phyloP scores from a whole-genome alignment of 495 filamentous ascomycete genomes.

The Chaetomium cochliodes region DNA sequence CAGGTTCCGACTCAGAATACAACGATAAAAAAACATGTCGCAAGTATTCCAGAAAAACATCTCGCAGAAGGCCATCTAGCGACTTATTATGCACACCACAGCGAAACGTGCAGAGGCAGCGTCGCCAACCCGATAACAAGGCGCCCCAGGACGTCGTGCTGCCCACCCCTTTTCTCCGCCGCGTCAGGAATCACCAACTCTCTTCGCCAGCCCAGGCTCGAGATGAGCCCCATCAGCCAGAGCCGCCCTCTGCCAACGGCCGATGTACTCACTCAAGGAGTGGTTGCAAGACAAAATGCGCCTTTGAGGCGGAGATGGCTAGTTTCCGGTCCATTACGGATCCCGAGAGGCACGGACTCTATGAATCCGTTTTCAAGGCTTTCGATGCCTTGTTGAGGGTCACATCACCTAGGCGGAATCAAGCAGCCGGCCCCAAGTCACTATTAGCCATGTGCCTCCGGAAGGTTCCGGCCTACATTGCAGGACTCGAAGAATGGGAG shows the following conservation, averaged over 20 bases:
- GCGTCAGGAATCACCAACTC: slow-evolving; percentile 26
- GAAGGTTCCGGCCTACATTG: slow-evolving; percentile 63
- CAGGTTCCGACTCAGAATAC: slow-evolving; percentile 21
- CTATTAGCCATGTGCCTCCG: slow-evolving; percentile 65
- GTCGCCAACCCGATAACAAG: slow-evolving; percentile 19
- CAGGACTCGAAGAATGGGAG: slow-evolving; percentile 56
- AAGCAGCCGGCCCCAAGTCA: slow-evolving; percentile 39
- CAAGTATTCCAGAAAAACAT: slow-evolving; percentile 31
- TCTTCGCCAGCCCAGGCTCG: slow-evolving; percentile 22
- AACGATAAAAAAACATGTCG: slow-evolving; percentile 21
- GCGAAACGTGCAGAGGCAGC: slow-evolving; percentile 12
- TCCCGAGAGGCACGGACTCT: slow-evolving; percentile 20
- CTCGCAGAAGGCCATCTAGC: slow-evolving; percentile 13
- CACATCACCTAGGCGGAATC: slow-evolving; percentile 32
- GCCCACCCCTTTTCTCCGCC: slow-evolving; percentile 33
- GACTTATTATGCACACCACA: slow-evolving; percentile 24
- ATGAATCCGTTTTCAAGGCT: slow-evolving; percentile 45
- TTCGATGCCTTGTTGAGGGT: slow-evolving; percentile 50
- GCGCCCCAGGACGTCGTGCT: slow-evolving; percentile 25
- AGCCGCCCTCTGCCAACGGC: background rate
- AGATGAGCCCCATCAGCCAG: slow-evolving; percentile 4
- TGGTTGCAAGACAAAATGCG: slow-evolving; percentile 19
- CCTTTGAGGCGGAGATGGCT: slow-evolving; percentile 25
- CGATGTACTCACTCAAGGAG: slow-evolving; percentile 18
- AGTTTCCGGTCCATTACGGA: slow-evolving; percentile 18